phyloP scores from a whole-genome alignment of 2,329 filamentous ascomycete genomes.

The Apiospora rasikravindrae region DNA sequence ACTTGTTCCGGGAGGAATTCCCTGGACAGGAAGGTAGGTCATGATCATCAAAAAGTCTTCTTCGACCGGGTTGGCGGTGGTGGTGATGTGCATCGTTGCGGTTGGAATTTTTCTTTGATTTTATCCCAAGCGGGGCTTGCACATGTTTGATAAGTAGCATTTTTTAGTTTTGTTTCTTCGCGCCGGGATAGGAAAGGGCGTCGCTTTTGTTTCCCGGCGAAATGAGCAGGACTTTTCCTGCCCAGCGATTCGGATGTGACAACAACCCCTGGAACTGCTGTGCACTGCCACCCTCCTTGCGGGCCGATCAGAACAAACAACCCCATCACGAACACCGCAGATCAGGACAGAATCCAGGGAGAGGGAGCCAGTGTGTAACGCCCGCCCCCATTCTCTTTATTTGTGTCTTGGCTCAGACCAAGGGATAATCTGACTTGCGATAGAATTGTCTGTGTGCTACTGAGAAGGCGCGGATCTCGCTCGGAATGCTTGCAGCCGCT shows the following conservation, averaged over 20 bases:
- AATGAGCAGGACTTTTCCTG: neutral
- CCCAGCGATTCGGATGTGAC: neutral
- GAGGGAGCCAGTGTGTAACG: neutral
- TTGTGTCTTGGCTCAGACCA: neutral
- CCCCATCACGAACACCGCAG: conserved; percentile 6
- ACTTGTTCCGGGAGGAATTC: neutral
- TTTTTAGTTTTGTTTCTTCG: neutral
- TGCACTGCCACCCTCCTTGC: conserved; percentile 6
- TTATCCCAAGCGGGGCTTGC: neutral
- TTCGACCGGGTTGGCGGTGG: neutral
- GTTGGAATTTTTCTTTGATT: neutral
- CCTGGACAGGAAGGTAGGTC: neutral
- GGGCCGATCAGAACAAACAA: conserved; percentile 12
- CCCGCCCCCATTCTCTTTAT: neutral
- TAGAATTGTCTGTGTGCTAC: neutral
- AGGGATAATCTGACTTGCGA: neutral
- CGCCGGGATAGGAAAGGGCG: neutral
- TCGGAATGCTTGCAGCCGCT: neutral
- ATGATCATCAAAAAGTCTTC: neutral
- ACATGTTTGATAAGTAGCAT: neutral
- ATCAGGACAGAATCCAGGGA: neutral
- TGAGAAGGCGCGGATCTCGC: neutral
- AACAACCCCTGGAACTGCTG: neutral
- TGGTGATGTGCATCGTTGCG: neutral
- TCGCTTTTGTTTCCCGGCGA: neutral